phyloP scores from a whole-genome alignment of 495 filamentous ascomycete species.

The Aspergillus cavernicola region DNA sequence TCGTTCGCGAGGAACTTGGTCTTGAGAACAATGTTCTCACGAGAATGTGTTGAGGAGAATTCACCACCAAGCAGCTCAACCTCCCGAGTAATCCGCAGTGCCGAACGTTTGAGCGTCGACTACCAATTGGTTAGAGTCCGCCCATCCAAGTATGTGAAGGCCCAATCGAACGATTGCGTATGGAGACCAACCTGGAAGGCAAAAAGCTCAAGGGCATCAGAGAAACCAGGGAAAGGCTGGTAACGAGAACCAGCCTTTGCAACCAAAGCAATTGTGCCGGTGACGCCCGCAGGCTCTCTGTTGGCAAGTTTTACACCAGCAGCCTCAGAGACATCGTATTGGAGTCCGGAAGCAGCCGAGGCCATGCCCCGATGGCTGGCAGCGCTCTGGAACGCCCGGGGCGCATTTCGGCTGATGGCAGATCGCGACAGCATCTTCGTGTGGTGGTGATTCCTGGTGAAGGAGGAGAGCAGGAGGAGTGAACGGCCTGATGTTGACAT shows the following conservation, averaged over 20 bases:
- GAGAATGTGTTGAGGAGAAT: conserved; percentile 78
- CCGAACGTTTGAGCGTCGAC: conserved; percentile 82
- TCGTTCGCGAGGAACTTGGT: conserved; percentile 94
- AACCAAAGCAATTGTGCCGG: conserved; percentile 84
- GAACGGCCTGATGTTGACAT: conserved; percentile 40
- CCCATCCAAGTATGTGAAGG: not conserved
- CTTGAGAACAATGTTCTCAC: conserved; percentile 86
- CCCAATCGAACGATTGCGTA: conserved; percentile 22
- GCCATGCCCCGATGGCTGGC: conserved; percentile 69
- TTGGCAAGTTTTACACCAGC: conserved; percentile 86
- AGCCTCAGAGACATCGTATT: conserved; percentile 83
- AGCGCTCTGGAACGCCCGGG: conserved; percentile 62
- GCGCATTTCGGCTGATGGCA: conserved; percentile 71
- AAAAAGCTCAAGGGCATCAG: conserved; percentile 85
- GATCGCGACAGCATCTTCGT: conserved; percentile 82
- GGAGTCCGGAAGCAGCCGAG: conserved; percentile 72
- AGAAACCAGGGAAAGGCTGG: conserved; percentile 81
- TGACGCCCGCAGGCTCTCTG: conserved; percentile 81
- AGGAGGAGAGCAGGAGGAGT: conserved; percentile 23
- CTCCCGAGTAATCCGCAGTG: conserved; percentile 89
- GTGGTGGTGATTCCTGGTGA: conserved; percentile 36
- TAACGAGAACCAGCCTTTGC: conserved; percentile 91
- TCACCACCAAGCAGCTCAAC: conserved; percentile 88
- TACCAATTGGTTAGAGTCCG: conserved; percentile 36
- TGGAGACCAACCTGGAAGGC: conserved; percentile 81